A percentile compares a stretch with the other conserved stretches of the same genome.
phyloP scores from a whole-genome alignment of 225 moss, liverwort and hornwort genomes.

The Sphagnum tenellum region DNA sequence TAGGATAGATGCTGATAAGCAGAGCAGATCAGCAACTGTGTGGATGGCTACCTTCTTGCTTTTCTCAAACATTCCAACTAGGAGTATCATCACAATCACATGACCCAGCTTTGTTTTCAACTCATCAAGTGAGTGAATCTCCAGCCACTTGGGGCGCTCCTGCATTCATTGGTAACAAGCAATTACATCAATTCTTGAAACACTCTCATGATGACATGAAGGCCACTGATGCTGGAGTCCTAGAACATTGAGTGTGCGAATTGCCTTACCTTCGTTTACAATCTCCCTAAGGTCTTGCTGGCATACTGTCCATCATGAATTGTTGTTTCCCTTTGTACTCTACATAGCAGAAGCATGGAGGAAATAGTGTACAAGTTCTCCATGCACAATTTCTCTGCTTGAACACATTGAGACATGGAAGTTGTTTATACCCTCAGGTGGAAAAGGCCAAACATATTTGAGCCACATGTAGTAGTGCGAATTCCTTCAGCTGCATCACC shows the following conservation, averaged over 20 bases:
- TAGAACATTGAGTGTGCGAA: too few relatives aligned
- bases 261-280: too few relatives aligned
- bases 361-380: too few relatives aligned
- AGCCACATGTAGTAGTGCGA: conserved; percentile 51
- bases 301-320: too few relatives aligned
- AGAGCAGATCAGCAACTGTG: conserved; percentile 66
- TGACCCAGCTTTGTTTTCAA: conserved; percentile 97
- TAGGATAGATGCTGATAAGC: conserved; percentile 80
- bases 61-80: conserved; percentile 98
- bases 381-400: too few relatives aligned
- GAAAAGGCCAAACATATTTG: conserved; percentile 90
- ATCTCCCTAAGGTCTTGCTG: too few relatives aligned
- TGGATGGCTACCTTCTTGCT: conserved; percentile 85
- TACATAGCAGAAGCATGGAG: too few relatives aligned
- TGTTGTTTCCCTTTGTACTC: too few relatives aligned
- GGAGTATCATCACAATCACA: conserved; percentile 95
- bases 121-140: conserved; percentile 90
- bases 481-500: conserved; percentile 15
- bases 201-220: too few relatives aligned
- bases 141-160: conserved; percentile 96
- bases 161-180: conserved; percentile 7
- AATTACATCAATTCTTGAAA: not conserved
- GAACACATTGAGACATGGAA: not conserved
- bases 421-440: conserved; percentile 41
- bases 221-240: too few relatives aligned